Percentiles rank a stretch among this genome's conserved stretches.
Conservation (phyloP, 768 basidiomycete species). For the Rubroboletus satanas region DNA sequence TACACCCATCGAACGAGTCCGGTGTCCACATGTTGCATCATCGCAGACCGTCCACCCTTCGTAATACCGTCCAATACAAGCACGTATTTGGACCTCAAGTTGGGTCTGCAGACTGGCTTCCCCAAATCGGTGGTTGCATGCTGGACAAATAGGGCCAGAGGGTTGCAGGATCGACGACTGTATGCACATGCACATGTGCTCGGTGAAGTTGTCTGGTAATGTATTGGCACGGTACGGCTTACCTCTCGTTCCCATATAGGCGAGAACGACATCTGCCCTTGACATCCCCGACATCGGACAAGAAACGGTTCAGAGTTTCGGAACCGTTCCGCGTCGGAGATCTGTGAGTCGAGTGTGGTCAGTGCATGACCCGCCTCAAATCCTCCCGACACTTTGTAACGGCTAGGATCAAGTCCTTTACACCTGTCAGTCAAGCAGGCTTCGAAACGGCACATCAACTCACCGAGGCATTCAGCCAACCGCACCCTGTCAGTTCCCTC, state of each 20-base stretch:
- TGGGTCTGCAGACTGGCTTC: conserved; percentile 72
- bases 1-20: conserved; percentile 92
- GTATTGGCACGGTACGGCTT: conserved; percentile 12
- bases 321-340: conserved; percentile 86
- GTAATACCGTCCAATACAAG: conserved; percentile 77
- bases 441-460: conserved; percentile 14
- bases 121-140: conserved; percentile 53
- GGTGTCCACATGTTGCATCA: conserved; percentile 75
- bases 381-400: conserved; percentile 44
- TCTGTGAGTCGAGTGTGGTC: conserved; percentile 80
- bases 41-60: conserved; percentile 87
- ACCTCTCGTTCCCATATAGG: conserved; percentile 61
- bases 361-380: conserved; percentile 60
- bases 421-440: neutral
- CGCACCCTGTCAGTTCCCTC: conserved; percentile 91
- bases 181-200: neutral
- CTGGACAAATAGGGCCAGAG: conserved; percentile 66
- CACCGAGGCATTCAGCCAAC: conserved; percentile 93
- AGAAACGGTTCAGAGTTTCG: conserved; percentile 66
- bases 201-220: neutral
- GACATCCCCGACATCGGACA: conserved; percentile 75
- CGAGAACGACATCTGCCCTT: conserved; percentile 52
- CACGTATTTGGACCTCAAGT: conserved; percentile 81
- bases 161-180: conserved; percentile 66
- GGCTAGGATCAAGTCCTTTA: conserved; percentile 57